Evolutionary conservation across 768 basidiomycete species (phyloP), one percentile per base, ranked within the genome.

Genomic region (Termitomyces heimii): DNA sequence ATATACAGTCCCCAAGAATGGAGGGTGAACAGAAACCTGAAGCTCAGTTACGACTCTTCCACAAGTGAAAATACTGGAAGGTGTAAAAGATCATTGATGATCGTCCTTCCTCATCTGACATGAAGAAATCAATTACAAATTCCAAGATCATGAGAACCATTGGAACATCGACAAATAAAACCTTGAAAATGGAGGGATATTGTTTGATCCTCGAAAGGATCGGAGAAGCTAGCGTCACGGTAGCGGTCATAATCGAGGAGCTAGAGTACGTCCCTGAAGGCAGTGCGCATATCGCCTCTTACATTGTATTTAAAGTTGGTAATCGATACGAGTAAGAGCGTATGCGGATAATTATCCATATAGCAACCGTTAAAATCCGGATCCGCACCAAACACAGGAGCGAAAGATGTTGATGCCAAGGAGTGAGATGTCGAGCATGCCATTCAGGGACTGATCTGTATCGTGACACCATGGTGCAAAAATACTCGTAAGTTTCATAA

Each of bases 361-460:
- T 31, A 9, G 10, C 29, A 10, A 32, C 42, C 10, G 35, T 35
- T 35, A 35, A 14, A 16, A 35, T 29, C 63, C 22, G 62, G 53
- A n/a, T 60, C 54, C 34, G 60, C 62, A 44, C 60, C 62, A 20
- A 57, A 39, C 7, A 10, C n/a, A 29, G 51, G 9, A 3, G 51
- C 13, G 46, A n/a, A 24, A 47, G 8, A 12, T 29, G 16, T 4
- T 18, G 28, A 4, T 4, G n/a, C n/a, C 2, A 28, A 18, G 49
- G 49, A 26, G 34, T 18, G 26, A 20, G 14, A 50, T 37, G 34
- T 22, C 34, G 9, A 18, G 14, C 9, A 20, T 24, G 9, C 7
- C 13, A 22, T 24, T 8, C 13, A 4, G 13, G 31, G 31, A 32
- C 8, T n/a, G n/a, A n/a, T 34, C 32, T 12, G 18, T 1, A 47